These are phyloP conservation scores for Purpureocillium takamizusanense DNA, from an alignment of 2,329 filamentous ascomycete genomes.

Conservation along the genomic window DNA sequence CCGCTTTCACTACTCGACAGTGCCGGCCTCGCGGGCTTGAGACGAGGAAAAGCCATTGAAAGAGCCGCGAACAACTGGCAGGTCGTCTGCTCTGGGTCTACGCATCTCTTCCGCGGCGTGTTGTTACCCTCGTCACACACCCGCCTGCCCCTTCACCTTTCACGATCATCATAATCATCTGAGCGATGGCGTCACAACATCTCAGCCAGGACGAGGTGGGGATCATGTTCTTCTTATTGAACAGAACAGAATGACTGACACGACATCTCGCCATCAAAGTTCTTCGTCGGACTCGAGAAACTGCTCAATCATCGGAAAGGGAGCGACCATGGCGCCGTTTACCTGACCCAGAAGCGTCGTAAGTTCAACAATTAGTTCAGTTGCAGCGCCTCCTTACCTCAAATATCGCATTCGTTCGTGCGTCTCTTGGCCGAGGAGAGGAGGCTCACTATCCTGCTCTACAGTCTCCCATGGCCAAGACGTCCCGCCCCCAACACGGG, in stretches of 20 bases:
- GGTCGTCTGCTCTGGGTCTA: too few relatives aligned
- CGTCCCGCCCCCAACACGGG: conserved; percentile 30
- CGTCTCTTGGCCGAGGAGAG: too few relatives aligned
- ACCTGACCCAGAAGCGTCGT: conserved; percentile 71
- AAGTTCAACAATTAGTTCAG: too few relatives aligned
- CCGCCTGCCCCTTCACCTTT: too few relatives aligned
- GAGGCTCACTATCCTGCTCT: not conserved
- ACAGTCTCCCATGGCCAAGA: conserved; percentile 36
- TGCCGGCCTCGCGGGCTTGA: too few relatives aligned
- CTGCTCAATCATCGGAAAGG: conserved; percentile 60
- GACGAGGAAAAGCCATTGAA: too few relatives aligned
- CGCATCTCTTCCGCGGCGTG: too few relatives aligned
- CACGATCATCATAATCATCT: too few relatives aligned
- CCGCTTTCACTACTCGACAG: too few relatives aligned
- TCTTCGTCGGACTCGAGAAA: conserved; percentile 59
- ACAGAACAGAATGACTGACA: not conserved
- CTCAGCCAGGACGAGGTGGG: conserved; percentile 32
- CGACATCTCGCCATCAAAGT: conserved; percentile 37
- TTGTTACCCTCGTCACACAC: too few relatives aligned
- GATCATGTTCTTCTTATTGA: not conserved
- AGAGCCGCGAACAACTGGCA: too few relatives aligned
- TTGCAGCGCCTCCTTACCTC: not conserved
- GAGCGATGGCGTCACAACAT: conserved; percentile 18
- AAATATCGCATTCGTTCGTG: conserved; percentile 2
- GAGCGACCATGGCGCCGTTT: conserved; percentile 65